Percentiles rank a stretch among this genome's conserved stretches.
These are phyloP conservation scores for Excoecaria cochinchinensis DNA, from an alignment of 345 rosid genomes.

Conservation along the genomic window DNA sequence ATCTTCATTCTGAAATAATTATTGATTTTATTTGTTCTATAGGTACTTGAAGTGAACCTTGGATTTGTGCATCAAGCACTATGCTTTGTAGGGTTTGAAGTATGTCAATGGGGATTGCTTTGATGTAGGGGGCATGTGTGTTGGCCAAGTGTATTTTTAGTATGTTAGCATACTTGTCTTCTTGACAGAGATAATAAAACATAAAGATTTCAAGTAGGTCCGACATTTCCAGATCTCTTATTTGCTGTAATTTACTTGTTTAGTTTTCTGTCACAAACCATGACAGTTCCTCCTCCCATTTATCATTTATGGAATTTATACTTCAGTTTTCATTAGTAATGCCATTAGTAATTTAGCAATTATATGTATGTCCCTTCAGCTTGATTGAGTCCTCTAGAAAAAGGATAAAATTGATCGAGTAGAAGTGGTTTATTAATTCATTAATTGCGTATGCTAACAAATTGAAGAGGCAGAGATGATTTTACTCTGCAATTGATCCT, in stretches of 20 bases:
- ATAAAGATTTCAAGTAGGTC: background rate
- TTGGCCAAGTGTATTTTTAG: background rate
- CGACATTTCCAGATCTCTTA: background rate
- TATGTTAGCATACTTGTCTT: background rate
- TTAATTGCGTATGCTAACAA: no score
- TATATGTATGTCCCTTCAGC: background rate
- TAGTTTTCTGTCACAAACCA: background rate
- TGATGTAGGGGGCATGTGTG: slow-evolving; percentile 10
- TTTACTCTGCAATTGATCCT: no score
- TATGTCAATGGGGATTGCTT: slow-evolving; percentile 8
- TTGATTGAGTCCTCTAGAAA: no score
- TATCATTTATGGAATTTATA: background rate
- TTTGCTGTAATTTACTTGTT: background rate
- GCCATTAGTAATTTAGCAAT: background rate
- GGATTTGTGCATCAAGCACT: background rate
- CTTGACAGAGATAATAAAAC: background rate
- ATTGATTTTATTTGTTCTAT: background rate
- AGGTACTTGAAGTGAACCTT: slow-evolving; percentile 23
- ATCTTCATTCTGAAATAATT: background rate
- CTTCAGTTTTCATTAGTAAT: background rate
- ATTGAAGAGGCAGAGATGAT: no score
- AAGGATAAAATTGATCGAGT: no score
- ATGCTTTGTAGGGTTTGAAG: slow-evolving; percentile 10
- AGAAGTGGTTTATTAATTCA: no score
- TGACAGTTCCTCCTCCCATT: background rate